Evolutionary conservation across 2,329 filamentous ascomycete genomes (phyloP).

Genomic region (Fusarium lyarnte): DNA sequence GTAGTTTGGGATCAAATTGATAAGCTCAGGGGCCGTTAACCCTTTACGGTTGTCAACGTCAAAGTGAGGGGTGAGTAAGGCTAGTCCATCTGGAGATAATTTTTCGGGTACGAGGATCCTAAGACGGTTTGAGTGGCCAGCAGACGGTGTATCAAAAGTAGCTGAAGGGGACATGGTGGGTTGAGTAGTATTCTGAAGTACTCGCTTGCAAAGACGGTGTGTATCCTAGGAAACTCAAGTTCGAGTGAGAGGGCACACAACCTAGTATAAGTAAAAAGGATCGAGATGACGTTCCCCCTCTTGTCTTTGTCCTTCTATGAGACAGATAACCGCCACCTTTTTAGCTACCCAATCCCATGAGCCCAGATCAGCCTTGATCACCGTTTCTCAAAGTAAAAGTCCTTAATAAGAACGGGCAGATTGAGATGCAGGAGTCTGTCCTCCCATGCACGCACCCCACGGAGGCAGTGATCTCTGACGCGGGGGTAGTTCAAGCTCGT

Average conservation of each 20-base stretch:
- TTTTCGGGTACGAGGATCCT: conserved; percentile 81
- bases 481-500: conserved; percentile 22
- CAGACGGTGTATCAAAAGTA: conserved; percentile 33
- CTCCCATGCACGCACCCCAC: conserved; percentile 29
- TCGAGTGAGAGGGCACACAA: conserved; percentile 10
- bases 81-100: conserved; percentile 80
- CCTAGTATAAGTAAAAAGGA: conserved; percentile 29
- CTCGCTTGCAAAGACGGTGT: conserved; percentile 19
- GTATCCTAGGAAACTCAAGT: conserved; percentile 4
- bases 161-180: conserved; percentile 45
- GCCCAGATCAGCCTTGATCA: conserved; percentile 21
- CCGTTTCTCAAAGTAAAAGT: conserved; percentile 28
- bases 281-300: conserved; percentile 31
- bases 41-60: conserved; percentile 75
- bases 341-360: conserved; percentile 25
- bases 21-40: conserved; percentile 70
- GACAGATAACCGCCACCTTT: conserved; percentile 30
- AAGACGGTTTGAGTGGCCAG: conserved; percentile 37
- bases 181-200: neutral
- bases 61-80: conserved; percentile 71
- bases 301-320: conserved; percentile 20
- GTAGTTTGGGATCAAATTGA: conserved; percentile 74
- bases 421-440: conserved; percentile 10
- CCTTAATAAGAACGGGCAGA: conserved; percentile 28
- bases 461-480: conserved; percentile 1